phyloP scores from a whole-genome alignment of 2,329 filamentous ascomycete genomes.

The Furcasterigmium sp. region DNA sequence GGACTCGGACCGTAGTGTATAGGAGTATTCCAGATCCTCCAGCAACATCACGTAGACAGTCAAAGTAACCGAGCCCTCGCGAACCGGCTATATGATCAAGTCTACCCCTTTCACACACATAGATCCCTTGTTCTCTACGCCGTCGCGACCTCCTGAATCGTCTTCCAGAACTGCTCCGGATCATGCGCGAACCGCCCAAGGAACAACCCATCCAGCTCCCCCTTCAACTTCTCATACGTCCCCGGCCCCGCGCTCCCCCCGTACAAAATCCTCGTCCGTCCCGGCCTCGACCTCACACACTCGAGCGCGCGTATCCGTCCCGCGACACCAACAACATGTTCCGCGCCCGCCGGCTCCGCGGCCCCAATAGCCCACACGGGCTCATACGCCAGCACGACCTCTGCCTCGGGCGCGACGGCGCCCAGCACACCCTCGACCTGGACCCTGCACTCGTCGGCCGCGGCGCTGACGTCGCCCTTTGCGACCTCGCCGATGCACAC shows the following conservation, averaged over 20 bases:
- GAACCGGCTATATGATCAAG: too few relatives aligned
- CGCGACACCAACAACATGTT: slow-evolving; percentile 69
- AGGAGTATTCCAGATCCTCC: too few relatives aligned
- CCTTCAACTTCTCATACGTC: slow-evolving; percentile 61
- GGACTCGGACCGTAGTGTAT: too few relatives aligned
- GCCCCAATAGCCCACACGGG: slow-evolving; percentile 87
- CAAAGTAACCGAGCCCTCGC: too few relatives aligned
- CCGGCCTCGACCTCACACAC: slow-evolving; percentile 44
- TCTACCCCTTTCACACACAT: too few relatives aligned
- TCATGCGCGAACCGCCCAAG: slow-evolving; percentile 79
- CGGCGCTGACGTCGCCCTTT: slow-evolving; percentile 42
- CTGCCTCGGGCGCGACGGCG: slow-evolving; percentile 54
- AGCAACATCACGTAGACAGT: too few relatives aligned
- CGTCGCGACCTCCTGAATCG: slow-evolving; percentile 63
- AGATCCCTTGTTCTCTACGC: slow-evolving; percentile 21
- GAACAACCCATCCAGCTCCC: slow-evolving; percentile 74
- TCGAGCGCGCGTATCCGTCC: slow-evolving; percentile 53
- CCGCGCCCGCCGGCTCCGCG: slow-evolving; percentile 61
- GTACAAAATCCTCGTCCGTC: slow-evolving; percentile 66
- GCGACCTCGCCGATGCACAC: slow-evolving; percentile 75
- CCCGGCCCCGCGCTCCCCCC: slow-evolving; percentile 80
- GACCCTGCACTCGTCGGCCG: slow-evolving; percentile 58
- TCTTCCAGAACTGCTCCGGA: slow-evolving; percentile 63
- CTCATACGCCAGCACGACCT: slow-evolving; percentile 78
- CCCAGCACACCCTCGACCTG: slow-evolving; percentile 62